phyloP scores from a whole-genome alignment of 169 alveolate species.

The Prorocentrum cordatum region DNA sequence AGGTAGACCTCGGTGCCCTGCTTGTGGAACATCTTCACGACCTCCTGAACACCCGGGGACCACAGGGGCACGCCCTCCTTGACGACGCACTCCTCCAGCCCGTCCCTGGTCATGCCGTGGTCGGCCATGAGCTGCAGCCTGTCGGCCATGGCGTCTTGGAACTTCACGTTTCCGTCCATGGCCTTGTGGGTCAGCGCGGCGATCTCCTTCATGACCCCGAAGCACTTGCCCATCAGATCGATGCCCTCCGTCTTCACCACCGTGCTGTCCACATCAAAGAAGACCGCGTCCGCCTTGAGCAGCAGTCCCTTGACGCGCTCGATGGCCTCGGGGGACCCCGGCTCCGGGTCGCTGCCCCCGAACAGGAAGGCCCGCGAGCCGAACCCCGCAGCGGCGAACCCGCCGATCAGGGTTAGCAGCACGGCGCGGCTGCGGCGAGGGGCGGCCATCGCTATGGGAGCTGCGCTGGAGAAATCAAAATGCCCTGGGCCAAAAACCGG shows the following conservation, averaged over 20 bases:
- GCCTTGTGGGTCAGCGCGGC: conserved; percentile 61
- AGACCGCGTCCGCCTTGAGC: conserved; percentile 46
- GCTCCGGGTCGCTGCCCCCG: too few species aligned
- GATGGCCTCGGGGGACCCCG: too few species aligned
- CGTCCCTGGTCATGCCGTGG: conserved; percentile 40
- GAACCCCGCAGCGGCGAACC: too few species aligned
- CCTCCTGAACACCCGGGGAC: conserved; percentile 46
- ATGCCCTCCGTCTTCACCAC: conserved; percentile 64
- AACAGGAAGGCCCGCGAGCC: too few species aligned
- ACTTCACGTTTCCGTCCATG: conserved; percentile 52
- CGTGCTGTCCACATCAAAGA: conserved; percentile 57
- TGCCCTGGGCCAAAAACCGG: too few species aligned
- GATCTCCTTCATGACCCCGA: conserved; percentile 51
- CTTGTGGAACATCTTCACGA: conserved; percentile 59
- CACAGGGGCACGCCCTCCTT: conserved; percentile 45
- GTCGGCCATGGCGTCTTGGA: conserved; percentile 60
- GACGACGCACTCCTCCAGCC: conserved; percentile 39
- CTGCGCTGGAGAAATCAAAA: too few species aligned
- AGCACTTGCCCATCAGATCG: conserved; percentile 46
- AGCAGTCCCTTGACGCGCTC: conserved; percentile 27
- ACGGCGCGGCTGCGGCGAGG: too few species aligned
- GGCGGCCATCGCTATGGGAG: too few species aligned
- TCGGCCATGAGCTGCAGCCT: conserved; percentile 60
- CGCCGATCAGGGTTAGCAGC: too few species aligned
- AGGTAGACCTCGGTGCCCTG: conserved; percentile 58